Base-by-base conservation (phyloP, 208 protist genomes). In the Ichthyophonus hoferi region DNA sequence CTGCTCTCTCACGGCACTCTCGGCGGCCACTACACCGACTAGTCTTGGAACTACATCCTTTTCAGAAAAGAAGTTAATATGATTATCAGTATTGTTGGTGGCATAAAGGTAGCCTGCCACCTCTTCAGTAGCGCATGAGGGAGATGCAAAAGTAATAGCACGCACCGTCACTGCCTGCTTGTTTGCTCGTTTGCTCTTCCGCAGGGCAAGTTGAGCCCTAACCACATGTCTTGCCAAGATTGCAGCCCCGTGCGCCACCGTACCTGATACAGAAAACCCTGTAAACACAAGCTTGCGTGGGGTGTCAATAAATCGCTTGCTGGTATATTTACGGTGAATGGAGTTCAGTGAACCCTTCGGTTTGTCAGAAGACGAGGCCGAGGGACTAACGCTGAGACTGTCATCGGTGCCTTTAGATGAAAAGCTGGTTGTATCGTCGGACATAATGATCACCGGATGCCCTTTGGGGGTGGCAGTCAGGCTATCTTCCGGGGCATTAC, bases 241-340 rank as follows among this genome's bases (percentile, higher is more conserved):
- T 7, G 79, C 79, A 7, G 79, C 79, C 79, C 7, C 31, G n/a
- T 83, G 79, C 79, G 79, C 79, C 35, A 83, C 79, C 79, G 79
- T 40, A 7, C 79, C 79, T 7, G 35, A 7, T 17, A 83, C 79
- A 35, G 79, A 83, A 40, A 42, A 40, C 35, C 79, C 79, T 17
- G 35, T 42, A 24, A 83, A 83, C 14, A 83, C 31, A 24, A 83
- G 79, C 79, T 24, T 7, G n/a, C 79, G 79, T 7, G 79, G 79
- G 7, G 34, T 17, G 14, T 83, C 35, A 7, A 7, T 67, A 24
- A 24, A 7, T 24, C 24, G 7, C 7, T 7, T 67, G 14, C 24
- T 67, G 7, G 50, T 67, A n/a, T n/a, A n/a, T n/a, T n/a, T n/a
- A n/a, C n/a, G n/a, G n/a, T n/a, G n/a, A n/a, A n/a, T n/a, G n/a